Percentiles rank a stretch among this genome's conserved stretches.
phyloP scores from a whole-genome alignment of 163 green algal species.

The Picocystis sp. region DNA sequence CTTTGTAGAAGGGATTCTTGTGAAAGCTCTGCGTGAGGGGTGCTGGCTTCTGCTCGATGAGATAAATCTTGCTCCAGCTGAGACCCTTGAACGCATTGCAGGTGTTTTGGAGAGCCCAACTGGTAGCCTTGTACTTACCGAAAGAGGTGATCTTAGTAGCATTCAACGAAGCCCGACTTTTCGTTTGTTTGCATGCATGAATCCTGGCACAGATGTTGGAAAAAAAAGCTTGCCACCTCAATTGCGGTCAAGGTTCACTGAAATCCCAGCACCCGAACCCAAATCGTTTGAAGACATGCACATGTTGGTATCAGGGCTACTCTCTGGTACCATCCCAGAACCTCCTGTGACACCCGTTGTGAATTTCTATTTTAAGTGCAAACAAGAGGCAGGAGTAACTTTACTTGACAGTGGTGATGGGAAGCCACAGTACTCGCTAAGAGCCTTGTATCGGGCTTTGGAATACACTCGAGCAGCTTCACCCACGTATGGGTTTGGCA shows the following conservation, averaged over 20 bases:
- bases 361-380: slow-evolving; percentile 72
- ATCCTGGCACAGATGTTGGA: slow-evolving; percentile 87
- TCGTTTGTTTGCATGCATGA: slow-evolving; percentile 89
- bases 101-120: slow-evolving; percentile 62
- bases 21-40: slow-evolving; percentile 67
- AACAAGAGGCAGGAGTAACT: slow-evolving; percentile 37
- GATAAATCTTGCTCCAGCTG: slow-evolving; percentile 31
- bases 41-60: slow-evolving; percentile 95
- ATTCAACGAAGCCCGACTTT: slow-evolving; percentile 73
- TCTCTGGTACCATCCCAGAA: slow-evolving; percentile 21
- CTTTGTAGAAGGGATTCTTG: slow-evolving; percentile 84
- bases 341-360: slow-evolving; percentile 59
- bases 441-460: slow-evolving; percentile 41
- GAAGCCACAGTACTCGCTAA: slow-evolving; percentile 27
- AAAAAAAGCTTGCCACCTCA: slow-evolving; percentile 78
- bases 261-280: slow-evolving; percentile 72
- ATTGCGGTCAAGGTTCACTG: slow-evolving; percentile 83
- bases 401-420: no score
- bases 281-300: slow-evolving; percentile 52
- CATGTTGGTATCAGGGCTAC: slow-evolving; percentile 46
- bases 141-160: slow-evolving; percentile 52
- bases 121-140: slow-evolving; percentile 44
- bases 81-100: slow-evolving; percentile 49
- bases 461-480: slow-evolving; percentile 54
- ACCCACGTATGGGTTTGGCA: slow-evolving; percentile 61